Base-by-base conservation (phyloP, 1,284 basidiomycete genomes). In the Thelephora terrestris region DNA sequence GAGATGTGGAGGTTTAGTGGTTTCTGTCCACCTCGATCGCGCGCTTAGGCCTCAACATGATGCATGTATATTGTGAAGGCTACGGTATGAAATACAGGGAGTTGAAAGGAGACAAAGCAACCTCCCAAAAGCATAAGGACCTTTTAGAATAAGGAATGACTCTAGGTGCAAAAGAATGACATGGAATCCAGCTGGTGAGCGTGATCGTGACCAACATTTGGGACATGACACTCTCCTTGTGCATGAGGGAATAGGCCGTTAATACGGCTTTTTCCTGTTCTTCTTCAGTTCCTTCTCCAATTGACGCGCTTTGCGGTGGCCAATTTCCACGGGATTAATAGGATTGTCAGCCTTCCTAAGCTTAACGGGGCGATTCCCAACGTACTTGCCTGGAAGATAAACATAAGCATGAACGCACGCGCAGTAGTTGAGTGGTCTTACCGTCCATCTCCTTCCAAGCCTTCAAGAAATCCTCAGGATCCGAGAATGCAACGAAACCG, bases 361-460 rank as follows among this genome's bases (percentile, higher is more conserved):
- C 59, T 90, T 91, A 55, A 98, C 81, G 18, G 93, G 93, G 52
- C 93, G 78, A 62, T 95, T 96, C 36, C 93, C 93, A 47, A 98
- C 92, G 65, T 97, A 97, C 71, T 97, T 96, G 55, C 92, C 92
- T 94, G 55, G 18, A 52, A 6, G 29, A 6, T 55, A 37, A 39
- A 23, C 45, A 40, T 47, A 36, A 52, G 46, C 20, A 50, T 49
- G 35, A 44, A 25, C 37, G 10, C 20, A 21, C n/a, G 23, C 47
- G 32, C 45, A 7, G 45, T 47, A 36, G 25, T 47, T 42, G 36
- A 4, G 49, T 47, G 24, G 14, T 61, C 85, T 48, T 58, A 87
- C 94, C 95, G 65, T 99, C 91, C 92, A 98, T 98, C 66, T 99
- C 92, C 64, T 99, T 99, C 96, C 96, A 99, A 6, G 96, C 96